Base-by-base conservation (phyloP, 108 stramenopile species). In the Skeletonema costatum region DNA sequence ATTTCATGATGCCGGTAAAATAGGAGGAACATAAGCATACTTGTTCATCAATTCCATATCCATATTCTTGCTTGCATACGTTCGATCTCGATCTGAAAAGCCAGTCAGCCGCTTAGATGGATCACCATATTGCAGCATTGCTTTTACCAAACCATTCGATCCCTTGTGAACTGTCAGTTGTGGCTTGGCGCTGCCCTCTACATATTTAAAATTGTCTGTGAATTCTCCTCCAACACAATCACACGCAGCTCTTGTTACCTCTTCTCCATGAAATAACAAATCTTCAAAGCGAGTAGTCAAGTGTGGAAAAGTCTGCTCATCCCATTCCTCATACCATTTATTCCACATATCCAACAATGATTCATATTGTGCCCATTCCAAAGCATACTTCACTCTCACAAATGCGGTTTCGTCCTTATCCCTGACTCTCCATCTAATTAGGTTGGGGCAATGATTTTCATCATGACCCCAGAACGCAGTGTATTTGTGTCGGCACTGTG, bases 281-380 rank as follows among this genome's bases (percentile, higher is more conserved):
- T 97, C 96, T 75, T 97, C 96, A 73, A 91, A 97, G 30, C 96
- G 85, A 0, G 93, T 88, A 35, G 90, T 89, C 25, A 94, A 35
- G 4, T 83, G 72, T 1, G 96, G 96, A 73, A 88, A 93, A 16
- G 81, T 82, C 17, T 86, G 83, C 3, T 81, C 72, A 4, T 89
- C 76, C 70, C 89, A 95, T 65, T 89, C 86, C 32, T 71, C 61
- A 75, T 97, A 91, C 92, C 90, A 95, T 39, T 85, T 76, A n/a
- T 74, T 86, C 92, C 92, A 97, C 32, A 89, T 72, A 60, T 92
- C 86, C 4, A 87, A 83, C 19, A 95, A 51, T 13, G 88, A 88
- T 53, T 77, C 74, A 58, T 76, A 82, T 35, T 25, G 31, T 53
- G 32, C 39, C 81, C 72, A 76, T 29, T 72, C 60, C 66, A 76